Base-by-base conservation (phyloP, 306 rosid species). In the Corylus avellana region DNA sequence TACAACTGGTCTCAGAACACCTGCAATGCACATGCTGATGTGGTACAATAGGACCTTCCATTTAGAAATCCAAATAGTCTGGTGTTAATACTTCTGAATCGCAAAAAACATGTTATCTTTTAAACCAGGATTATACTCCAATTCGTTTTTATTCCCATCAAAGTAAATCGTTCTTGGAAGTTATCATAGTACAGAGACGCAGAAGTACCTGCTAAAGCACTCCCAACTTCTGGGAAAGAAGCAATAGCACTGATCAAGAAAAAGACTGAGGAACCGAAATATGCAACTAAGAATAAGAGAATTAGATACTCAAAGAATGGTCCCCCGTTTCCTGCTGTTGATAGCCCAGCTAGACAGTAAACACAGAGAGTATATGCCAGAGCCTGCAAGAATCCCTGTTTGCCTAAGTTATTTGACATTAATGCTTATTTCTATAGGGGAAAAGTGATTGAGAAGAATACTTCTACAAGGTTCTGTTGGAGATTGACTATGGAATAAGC, bases 251-350 rank as follows among this genome's bases (percentile, higher is more conserved):
- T 17, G 17, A 73, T 39, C 8, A 18, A 73, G 76, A 70, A 47
- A 39, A 73, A 73, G 62, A 73, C 66, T 73, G 35, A 54, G 16
- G 50, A 53, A 11, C 76, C 76, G 18, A 73, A 73, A 14, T 54
- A 73, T 3, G 76, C 66, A 13, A 54, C 50, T 3, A 73, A 54
- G 76, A 51, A 54, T 16, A 73, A 73, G 63, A 73, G 64, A 16
- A 73, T 6, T 58, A 54, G 16, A 18, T 35, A 73, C 76, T 54
- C 49, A 73, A 73, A 73, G 20, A 73, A 51, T 73, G 76, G 76
- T 73, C 5, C 49, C 76, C 50, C 50, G 27, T 32, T 1, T 73
- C 76, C 64, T 50, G 64, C 27, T 35, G 51, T 56, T 73, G 64
- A 73, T 53, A 35, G 76, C 76, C 76, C 35, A 29, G n/a, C 62